These are phyloP conservation scores for Halophytophthora batemanensis DNA, from an alignment of 352 stramenopile genomes.

Conservation along the genomic window DNA sequence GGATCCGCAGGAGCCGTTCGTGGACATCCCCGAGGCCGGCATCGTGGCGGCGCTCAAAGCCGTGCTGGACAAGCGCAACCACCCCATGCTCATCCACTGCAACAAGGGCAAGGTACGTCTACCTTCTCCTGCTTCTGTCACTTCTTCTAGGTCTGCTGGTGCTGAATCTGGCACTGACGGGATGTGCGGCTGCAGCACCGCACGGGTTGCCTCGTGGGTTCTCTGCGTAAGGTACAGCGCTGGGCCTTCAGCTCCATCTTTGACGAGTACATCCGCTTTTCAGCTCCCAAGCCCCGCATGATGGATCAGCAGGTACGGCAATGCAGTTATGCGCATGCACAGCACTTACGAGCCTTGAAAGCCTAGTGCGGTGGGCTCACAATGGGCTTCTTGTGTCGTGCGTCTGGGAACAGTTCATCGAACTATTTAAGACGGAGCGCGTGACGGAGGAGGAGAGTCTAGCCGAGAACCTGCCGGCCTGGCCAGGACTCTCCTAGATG, in stretches of 20 bases:
- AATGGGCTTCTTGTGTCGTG: constrained; percentile 1
- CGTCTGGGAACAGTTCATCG: constrained; percentile 56
- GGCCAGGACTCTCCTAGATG: constrained; percentile 63
- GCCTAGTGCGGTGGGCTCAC: constrained; percentile 4
- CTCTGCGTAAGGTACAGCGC: constrained; percentile 75
- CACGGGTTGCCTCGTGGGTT: constrained; percentile 76
- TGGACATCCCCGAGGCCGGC: constrained; percentile 80
- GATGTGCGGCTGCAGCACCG: constrained; percentile 43
- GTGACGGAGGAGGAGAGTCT: constrained; percentile 46
- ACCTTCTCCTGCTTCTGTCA: constrained; percentile 1
- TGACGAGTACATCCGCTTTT: constrained; percentile 86
- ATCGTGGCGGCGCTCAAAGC: constrained; percentile 72
- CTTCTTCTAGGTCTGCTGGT: too few species aligned
- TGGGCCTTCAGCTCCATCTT: constrained; percentile 85
- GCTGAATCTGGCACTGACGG: neutral
- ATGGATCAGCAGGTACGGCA: constrained; percentile 85
- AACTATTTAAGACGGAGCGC: constrained; percentile 80
- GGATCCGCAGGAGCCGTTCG: constrained; percentile 65
- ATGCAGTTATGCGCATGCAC: neutral
- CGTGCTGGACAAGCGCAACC: constrained; percentile 82
- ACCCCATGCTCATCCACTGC: constrained; percentile 87
- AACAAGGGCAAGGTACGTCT: constrained; percentile 78
- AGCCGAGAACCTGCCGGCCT: constrained; percentile 57
- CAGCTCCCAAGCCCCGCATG: constrained; percentile 79
- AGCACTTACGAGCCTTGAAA: neutral